Evolutionary conservation across 306 rosid genomes (phyloP), one percentile per base, ranked within the genome.

Genomic region (Vachellia pachyceras): DNA sequence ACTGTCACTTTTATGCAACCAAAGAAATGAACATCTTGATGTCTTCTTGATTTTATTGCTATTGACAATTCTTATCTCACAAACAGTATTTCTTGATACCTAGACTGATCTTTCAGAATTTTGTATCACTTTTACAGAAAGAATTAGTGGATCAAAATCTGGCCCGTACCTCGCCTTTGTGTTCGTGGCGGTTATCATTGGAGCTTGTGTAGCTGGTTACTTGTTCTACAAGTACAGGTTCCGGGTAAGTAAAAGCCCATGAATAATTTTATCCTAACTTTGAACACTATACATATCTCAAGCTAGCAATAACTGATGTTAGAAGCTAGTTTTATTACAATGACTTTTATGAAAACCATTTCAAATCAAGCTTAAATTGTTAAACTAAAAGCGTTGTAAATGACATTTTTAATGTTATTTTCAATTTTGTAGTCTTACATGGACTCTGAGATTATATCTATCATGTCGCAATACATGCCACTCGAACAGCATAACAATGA

Each of bases 381-480:
- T 10, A 9, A 58, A 20, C 7, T 17, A 50, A 23, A 58, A n/a
- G 23, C 15, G 15, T 5, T 55, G 9, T n/a, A 10, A 10, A n/a
- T n/a, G n/a, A n/a, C n/a, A n/a, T n/a, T 29, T 25, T 61, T 67
- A 1, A 13, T 68, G 3, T 73, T 14, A 1, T 10, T 58, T 79
- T 73, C 79, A 49, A n/a, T n/a, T n/a, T n/a, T n/a, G n/a, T 83
- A 95, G 99, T 89, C 95, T 65, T 93, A 95, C 94, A 93, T 95
- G 99, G 97, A 95, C 82, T 88, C 99, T 0, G 99, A 95, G 93
- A 90, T 95, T 77, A 93, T 88, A 97, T 87, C 99, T 63, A 95
- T 95, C 84, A 93, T 95, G 99, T 91, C 99, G 57, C 97, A 95
- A 36, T 95, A 95, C 92, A 95, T 95, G 99, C 99, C 97, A 54